Base-by-base conservation (phyloP, 345 rosid species). In the Erysimum cheiranthoides region DNA sequence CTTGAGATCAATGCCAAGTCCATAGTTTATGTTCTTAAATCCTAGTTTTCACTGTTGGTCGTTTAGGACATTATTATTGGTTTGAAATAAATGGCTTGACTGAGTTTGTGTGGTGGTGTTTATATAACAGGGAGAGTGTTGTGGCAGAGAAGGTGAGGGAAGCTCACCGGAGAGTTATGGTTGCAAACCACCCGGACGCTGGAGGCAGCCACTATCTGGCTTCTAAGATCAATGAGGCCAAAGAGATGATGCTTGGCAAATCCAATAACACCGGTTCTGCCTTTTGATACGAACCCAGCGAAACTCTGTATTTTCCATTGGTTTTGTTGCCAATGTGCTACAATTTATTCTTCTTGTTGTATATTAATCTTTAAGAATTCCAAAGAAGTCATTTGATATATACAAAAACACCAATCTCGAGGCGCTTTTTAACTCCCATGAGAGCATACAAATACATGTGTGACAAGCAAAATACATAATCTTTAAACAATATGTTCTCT, bases 181-280 rank as follows among this genome's bases (percentile, higher is more conserved):
- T 89, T 12, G 97, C 98, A 35, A 91, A 91, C 82, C 96, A 89
- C 73, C 97, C 97, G 0, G 97, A 91, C 50, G 93, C 98, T 0
- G 97, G 97, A 31, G 98, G 97, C 5, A 90, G 98, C 62, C 92
- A 93, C 49, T 93, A 89, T 82, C 92, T 93, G 0, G 97, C 96
- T 28, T 89, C 98, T 5, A 93, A 91, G 81, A 87, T 91, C 52
- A 93, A 93, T 13, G 98, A 93, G 84, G 97, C 97, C 17, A 89
- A 89, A 81, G 96, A 91, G 16, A 77, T 87, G 65, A 82, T 93
- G 96, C 92, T 88, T 8, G 90, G 98, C 5, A 91, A 87, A 80
- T 82, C 85, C 8, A 84, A 75, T 60, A 83, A 78, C 80, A 66
- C 89, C 0, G 89, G 85, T 57, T 93, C 95, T 71, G 92, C 97